Evolutionary conservation across 768 basidiomycete species (phyloP), one percentile per base, ranked within the genome.

Genomic region (Clavulina sp.): DNA sequence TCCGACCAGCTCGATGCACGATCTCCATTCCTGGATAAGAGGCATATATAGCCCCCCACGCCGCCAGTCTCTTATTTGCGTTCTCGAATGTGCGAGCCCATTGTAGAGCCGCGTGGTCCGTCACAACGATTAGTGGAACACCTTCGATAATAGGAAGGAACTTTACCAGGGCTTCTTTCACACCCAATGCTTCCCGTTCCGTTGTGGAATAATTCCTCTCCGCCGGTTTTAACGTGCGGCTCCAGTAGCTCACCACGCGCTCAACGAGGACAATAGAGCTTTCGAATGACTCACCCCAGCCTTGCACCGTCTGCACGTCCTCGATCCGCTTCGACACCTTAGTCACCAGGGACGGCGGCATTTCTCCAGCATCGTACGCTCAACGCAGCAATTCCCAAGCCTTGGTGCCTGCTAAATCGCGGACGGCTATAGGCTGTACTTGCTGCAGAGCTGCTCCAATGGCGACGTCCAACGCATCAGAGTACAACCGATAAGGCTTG

Each of bases 71-170:
- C 21, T 64, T 50, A 48, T 70, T 70, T 1, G 64, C 58, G 56
- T 69, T 68, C 49, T 70, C 61, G 52, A 61, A 69, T 0, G 66
- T 67, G 28, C 55, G 57, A 31, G 60, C 62, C 69, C 69, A 70
- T 0, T 60, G 62, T 0, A 70, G 54, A 0, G 68, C 66, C 56
- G 54, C 54, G 24, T 57, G 62, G 47, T 58, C n/a, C n/a, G n/a
- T n/a, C n/a, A n/a, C n/a, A n/a, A n/a, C n/a, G n/a, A n/a, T n/a
- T n/a, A n/a, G n/a, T n/a, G n/a, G n/a, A n/a, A n/a, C n/a, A n/a
- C n/a, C n/a, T n/a, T n/a, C n/a, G n/a, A n/a, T n/a, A n/a, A 46
- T 0, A 59, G 61, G 16, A 62, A 50, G 66, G 36, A 66, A 69
- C 49, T 65, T 64, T 7, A 69, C 60, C 0, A 70, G 52, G 5